Percentiles rank a stretch among this genome's conserved stretches.
Evolutionary conservation across 371 early-diverging fungal species (phyloP).

Genomic region (Mortierella sp.): DNA sequence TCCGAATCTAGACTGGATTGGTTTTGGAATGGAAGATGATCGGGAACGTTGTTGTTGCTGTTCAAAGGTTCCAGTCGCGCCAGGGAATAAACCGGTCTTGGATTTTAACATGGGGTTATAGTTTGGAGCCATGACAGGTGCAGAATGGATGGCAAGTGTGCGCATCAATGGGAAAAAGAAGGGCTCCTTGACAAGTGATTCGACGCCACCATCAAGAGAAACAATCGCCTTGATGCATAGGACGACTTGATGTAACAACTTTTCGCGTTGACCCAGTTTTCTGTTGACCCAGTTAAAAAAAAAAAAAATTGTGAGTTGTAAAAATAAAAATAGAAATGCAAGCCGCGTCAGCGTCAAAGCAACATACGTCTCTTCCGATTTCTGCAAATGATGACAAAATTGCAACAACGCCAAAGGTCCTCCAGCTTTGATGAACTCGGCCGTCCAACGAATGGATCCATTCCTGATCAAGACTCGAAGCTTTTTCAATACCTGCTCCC

Average conservation of each 20-base stretch:
- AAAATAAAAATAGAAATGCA: neutral
- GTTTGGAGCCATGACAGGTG: slow-evolving; percentile 17
- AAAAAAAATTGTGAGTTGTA: neutral
- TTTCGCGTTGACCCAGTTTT: slow-evolving; percentile 44
- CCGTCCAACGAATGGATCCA: slow-evolving; percentile 55
- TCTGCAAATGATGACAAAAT: slow-evolving; percentile 32
- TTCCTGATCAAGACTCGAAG: slow-evolving; percentile 47
- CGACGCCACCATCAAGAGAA: slow-evolving; percentile 36
- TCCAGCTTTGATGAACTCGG: slow-evolving; percentile 48
- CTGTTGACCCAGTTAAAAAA: slow-evolving; percentile 4
- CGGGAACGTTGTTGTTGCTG: slow-evolving; percentile 16
- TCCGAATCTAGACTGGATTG: slow-evolving; percentile 22
- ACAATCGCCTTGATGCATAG: slow-evolving; percentile 54
- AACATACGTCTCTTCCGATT: slow-evolving; percentile 36
- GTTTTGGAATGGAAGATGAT: slow-evolving; percentile 45
- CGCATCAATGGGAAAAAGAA: slow-evolving; percentile 38
- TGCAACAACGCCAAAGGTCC: slow-evolving; percentile 37
- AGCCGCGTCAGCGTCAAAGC: too few relatives aligned
- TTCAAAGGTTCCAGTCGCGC: neutral
- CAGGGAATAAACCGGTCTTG: slow-evolving; percentile 26
- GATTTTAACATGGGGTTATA: slow-evolving; percentile 2
- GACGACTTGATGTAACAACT: slow-evolving; percentile 38
- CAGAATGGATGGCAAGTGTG: slow-evolving; percentile 32
- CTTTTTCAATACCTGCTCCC: slow-evolving; percentile 48
- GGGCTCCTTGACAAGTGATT: slow-evolving; percentile 28